Evolutionary conservation across 2,329 filamentous ascomycete genomes (phyloP).

Genomic region (Tolypocladium nubicola): DNA sequence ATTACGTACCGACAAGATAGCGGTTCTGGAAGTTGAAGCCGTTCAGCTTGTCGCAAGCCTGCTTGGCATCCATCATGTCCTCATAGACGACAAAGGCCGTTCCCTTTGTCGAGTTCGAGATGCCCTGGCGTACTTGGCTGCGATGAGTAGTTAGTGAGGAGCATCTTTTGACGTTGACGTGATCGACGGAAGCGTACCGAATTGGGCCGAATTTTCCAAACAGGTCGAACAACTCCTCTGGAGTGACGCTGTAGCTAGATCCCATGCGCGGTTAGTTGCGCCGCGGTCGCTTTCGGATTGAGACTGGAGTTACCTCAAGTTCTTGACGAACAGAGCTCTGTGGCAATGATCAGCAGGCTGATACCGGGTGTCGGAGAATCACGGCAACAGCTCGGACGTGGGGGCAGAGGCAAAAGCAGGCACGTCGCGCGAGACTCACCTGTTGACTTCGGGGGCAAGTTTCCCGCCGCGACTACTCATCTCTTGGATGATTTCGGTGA

Average conservation of each 20-base stretch:
- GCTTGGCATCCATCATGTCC: slow-evolving; percentile 97
- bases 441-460: slow-evolving; percentile 98
- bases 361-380: neutral
- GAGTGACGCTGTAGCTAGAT: slow-evolving; percentile 90
- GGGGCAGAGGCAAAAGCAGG: neutral
- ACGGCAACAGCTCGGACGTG: neutral
- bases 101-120: slow-evolving; percentile 93
- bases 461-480: slow-evolving; percentile 97
- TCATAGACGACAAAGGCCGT: slow-evolving; percentile 99
- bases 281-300: neutral
- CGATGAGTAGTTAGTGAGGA: slow-evolving; percentile 7
- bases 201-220: slow-evolving; percentile 97
- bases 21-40: slow-evolving; percentile 99
- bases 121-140: slow-evolving; percentile 97
- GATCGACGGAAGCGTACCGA: slow-evolving; percentile 49
- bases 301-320: slow-evolving; percentile 62
- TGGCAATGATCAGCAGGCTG: slow-evolving; percentile 19
- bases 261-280: slow-evolving; percentile 11
- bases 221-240: slow-evolving; percentile 95
- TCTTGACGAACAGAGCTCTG: slow-evolving; percentile 99
- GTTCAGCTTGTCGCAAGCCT: slow-evolving; percentile 98
- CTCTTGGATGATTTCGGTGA: slow-evolving; percentile 46
- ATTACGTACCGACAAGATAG: slow-evolving; percentile 80
- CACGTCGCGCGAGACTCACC: slow-evolving; percentile 37
- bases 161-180: neutral